Evolutionary conservation across 1,284 basidiomycete genomes (phyloP), one percentile per base, ranked within the genome.

Genomic region (Marasmius oreades): DNA sequence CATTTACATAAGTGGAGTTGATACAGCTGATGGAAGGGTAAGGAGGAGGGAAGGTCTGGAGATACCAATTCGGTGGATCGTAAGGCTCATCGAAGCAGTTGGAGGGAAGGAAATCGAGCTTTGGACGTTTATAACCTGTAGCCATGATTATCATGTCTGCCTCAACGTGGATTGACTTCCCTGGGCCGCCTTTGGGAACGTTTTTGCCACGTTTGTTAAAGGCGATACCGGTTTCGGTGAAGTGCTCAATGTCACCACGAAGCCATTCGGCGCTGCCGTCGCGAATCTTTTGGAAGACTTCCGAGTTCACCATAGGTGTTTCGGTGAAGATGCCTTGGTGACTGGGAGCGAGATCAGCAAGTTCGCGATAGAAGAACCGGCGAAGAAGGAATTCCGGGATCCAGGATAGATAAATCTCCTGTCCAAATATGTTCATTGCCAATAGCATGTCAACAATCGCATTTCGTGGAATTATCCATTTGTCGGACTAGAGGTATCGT

Each of bases 61-160:
- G 70, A 61, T 86, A 86, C 61, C 86, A 67, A 59, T 84, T 78
- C 24, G 84, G 83, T 23, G 78, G 71, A 69, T 77, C 70, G 62
- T 85, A 85, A 16, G 73, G 77, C 51, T 81, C 77, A 0, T 84
- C 84, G 71, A 87, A 87, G 45, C 87, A 66, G n/a, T 84, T 77
- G 1, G 77, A 58, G 7, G 79, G 75, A 55, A 86, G 64, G 65
- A 87, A 86, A 47, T 77, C 74, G 37, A 85, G 64, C n/a, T 70
- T 68, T 0, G 84, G 84, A 45, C 77, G 74, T 63, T 82, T 71
- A 65, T 83, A 87, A 1, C 84, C 85, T 18, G 55, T 59, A 2
- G 85, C 85, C 20, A 87, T 68, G 8, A 87, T 78, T 37, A 86
- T 74, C 4, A 85, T 72, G 62, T 86, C 84, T 0, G 79, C 84